These are phyloP conservation scores for Diaporthe nobilis DNA, from an alignment of 2,329 filamentous ascomycete genomes.

Conservation along the genomic window DNA sequence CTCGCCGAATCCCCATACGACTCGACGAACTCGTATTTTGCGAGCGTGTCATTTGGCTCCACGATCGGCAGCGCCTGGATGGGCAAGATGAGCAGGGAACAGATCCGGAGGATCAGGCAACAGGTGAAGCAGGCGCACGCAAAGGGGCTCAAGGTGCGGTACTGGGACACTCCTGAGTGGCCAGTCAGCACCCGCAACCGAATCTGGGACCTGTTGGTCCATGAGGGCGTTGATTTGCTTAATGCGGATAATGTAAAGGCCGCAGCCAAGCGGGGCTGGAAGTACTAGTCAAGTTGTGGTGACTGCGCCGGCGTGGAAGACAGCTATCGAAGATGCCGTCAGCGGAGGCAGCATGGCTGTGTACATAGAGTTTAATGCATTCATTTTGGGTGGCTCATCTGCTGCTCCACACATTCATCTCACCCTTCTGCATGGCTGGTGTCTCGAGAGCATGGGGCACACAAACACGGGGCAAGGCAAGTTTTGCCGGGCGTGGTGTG, in stretches of 20 bases:
- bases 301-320: neutral
- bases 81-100: constrained; percentile 58
- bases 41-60: constrained; percentile 69
- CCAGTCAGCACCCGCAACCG: constrained; percentile 66
- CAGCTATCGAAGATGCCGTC: neutral
- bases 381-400: neutral
- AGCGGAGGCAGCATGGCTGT: neutral
- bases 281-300: constrained; percentile 17
- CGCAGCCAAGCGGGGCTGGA: constrained; percentile 58
- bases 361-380: constrained; percentile 5
- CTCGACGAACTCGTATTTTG: constrained; percentile 75
- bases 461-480: neutral
- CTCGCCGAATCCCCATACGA: constrained; percentile 58
- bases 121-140: constrained; percentile 66
- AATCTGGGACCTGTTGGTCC: constrained; percentile 68
- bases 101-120: constrained; percentile 58
- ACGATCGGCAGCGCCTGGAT: constrained; percentile 67
- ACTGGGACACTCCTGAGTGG: constrained; percentile 74
- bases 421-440: constrained; percentile 1
- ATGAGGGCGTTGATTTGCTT: constrained; percentile 72
- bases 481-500: constrained; percentile 7
- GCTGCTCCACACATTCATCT: neutral
- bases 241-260: constrained; percentile 73
- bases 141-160: constrained; percentile 69
- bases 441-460: constrained; percentile 6